phyloP scores from a whole-genome alignment of 345 rosid genomes.

The Camelina sativa region DNA sequence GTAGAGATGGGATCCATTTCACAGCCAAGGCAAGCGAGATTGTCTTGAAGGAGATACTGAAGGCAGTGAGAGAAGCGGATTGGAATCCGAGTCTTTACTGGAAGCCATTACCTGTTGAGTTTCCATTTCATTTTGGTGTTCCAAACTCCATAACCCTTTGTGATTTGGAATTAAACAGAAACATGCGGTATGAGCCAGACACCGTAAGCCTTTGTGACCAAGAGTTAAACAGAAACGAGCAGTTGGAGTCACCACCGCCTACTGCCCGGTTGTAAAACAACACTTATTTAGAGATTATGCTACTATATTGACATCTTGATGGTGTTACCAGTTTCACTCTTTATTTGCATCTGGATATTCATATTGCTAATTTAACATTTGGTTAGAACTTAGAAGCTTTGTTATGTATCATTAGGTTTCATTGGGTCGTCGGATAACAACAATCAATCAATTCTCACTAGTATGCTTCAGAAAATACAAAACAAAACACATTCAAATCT shows the following conservation, averaged over 20 bases:
- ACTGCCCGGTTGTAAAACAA: constrained; percentile 23
- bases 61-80: constrained; percentile 59
- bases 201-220: constrained; percentile 9
- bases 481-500: neutral
- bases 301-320: constrained; percentile 22
- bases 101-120: constrained; percentile 62
- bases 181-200: constrained; percentile 18
- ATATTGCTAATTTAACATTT: too few species aligned
- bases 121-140: constrained; percentile 47
- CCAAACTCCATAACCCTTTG: constrained; percentile 18
- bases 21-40: constrained; percentile 66
- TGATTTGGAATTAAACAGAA: constrained; percentile 38
- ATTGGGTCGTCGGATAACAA: neutral
- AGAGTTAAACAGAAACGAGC: constrained; percentile 31
- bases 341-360: neutral
- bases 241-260: constrained; percentile 12
- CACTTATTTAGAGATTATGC: constrained; percentile 1
- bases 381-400: neutral
- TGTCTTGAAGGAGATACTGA: constrained; percentile 63
- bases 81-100: constrained; percentile 80
- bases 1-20: constrained; percentile 81
- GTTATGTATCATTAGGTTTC: neutral
- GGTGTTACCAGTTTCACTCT: constrained; percentile 12
- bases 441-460: neutral
- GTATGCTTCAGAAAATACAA: neutral